phyloP scores from a whole-genome alignment of 1,139 yeast species.

The Wickerhamomyces sp. region DNA sequence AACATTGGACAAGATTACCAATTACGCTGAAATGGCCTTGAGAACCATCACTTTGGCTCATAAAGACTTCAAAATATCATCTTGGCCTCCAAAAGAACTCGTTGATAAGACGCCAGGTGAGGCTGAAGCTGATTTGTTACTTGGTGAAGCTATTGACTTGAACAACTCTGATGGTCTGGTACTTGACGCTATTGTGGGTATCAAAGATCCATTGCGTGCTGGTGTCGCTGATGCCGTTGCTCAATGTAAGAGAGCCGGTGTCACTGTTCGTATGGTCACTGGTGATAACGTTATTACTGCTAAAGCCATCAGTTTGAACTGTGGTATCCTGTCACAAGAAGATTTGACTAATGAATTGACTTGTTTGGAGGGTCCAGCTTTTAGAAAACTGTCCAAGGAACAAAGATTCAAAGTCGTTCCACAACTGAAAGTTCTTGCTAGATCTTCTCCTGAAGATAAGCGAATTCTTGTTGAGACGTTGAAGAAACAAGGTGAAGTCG shows the following conservation, averaged over 20 bases:
- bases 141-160: conserved; percentile 28
- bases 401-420: conserved; percentile 64
- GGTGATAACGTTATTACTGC: conserved; percentile 94
- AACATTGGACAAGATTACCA: conserved; percentile 45
- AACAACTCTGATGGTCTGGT: conserved; percentile 33
- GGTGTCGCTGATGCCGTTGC: conserved; percentile 89
- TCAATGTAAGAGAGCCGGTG: conserved; percentile 87
- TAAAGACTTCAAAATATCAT: conserved; percentile 47
- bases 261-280: conserved; percentile 93
- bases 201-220: conserved; percentile 87
- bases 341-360: conserved; percentile 51
- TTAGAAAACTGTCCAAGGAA: conserved; percentile 58
- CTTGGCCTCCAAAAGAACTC: conserved; percentile 64
- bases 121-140: conserved; percentile 45
- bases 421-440: conserved; percentile 74
- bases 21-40: conserved; percentile 69
- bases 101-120: conserved; percentile 28
- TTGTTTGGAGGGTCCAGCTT: conserved; percentile 90
- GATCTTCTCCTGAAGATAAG: conserved; percentile 96
- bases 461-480: conserved; percentile 80
- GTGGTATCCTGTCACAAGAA: conserved; percentile 65
- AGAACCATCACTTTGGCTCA: conserved; percentile 86
- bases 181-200: conserved; percentile 78
- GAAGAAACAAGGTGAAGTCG: conserved; percentile 80
- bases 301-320: conserved; percentile 78